Base-by-base conservation (phyloP, 1,139 yeast genomes). In the Pneumocystis wakefieldiae region DNA sequence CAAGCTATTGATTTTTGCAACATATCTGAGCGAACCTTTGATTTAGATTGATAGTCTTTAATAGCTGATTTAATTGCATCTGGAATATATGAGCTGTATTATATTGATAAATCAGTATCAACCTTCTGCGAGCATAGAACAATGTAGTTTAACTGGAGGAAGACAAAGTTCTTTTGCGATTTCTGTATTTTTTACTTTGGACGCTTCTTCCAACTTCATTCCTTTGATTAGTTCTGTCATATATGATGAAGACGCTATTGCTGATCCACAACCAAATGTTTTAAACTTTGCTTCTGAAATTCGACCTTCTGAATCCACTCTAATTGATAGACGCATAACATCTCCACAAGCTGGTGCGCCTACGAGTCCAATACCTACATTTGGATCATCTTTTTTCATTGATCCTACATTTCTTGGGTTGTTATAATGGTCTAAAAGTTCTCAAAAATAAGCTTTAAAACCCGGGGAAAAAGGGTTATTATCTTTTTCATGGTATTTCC, bases 261-360 rank as follows among this genome's bases (percentile, higher is more conserved):
- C 98, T 2, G 95, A 85, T 61, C 98, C 98, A 75, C 98, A 92
- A 29, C 98, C 98, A 77, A 92, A 92, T 8, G 98, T 92, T 82
- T 92, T 92, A 77, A 92, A 92, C 76, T 90, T 92, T 69, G 92
- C 98, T 74, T 92, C 96, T 74, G 87, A 84, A 71, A 92, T 92
- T 65, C 87, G 80, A 1, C 98, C 98, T 41, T 95, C 84, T 64
- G 82, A 85, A 70, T 90, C 97, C 19, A 92, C 98, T 73, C 91
- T 84, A 71, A 92, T 92, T 75, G 92, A 98, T 69, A 92, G 12
- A 76, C 95, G 86, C 97, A 92, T 92, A 62, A 92, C 98, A 78
- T 92, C 98, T 66, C 98, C 98, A 78, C 98, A 92, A 0, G 98
- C 98, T 14, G 98, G 98, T 0, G 98, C 98, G 63, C 98, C 71